Evolutionary conservation across 164 flowering plant genomes (phyloP).

Genomic region (Chimonanthus praecox): DNA sequence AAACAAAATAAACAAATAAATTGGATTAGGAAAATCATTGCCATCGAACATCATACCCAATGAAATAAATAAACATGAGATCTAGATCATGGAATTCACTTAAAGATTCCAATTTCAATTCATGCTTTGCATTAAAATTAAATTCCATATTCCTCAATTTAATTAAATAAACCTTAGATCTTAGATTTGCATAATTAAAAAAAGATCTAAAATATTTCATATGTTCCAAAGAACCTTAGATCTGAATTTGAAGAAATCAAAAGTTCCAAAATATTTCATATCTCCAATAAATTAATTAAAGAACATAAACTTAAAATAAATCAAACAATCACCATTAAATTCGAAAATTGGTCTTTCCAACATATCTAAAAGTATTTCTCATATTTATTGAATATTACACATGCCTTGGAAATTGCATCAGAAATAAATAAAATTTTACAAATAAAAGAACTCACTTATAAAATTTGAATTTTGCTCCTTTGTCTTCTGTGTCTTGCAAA

Average conservation of each 20-base stretch:
- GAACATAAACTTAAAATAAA: too few species aligned
- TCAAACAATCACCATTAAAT: too few species aligned
- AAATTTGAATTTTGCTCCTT: background rate
- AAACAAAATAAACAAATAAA: background rate
- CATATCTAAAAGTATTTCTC: background rate
- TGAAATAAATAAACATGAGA: too few species aligned
- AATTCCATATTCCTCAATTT: too few species aligned
- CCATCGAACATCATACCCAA: background rate
- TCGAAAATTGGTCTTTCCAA: background rate
- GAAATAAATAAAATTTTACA: too few species aligned
- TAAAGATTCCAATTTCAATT: background rate
- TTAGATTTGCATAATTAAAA: too few species aligned
- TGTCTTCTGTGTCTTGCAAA: background rate
- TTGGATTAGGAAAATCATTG: background rate
- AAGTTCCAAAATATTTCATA: too few species aligned
- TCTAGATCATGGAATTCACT: too few species aligned
- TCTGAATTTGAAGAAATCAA: too few species aligned
- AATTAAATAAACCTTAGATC: too few species aligned
- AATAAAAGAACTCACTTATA: background rate
- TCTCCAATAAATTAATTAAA: too few species aligned
- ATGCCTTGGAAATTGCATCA: background rate
- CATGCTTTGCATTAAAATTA: background rate
- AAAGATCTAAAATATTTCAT: background rate
- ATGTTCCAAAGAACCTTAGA: background rate
- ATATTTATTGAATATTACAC: background rate